phyloP scores from a whole-genome alignment of 257 asterid genomes.

The Primulina huaijiensis region DNA sequence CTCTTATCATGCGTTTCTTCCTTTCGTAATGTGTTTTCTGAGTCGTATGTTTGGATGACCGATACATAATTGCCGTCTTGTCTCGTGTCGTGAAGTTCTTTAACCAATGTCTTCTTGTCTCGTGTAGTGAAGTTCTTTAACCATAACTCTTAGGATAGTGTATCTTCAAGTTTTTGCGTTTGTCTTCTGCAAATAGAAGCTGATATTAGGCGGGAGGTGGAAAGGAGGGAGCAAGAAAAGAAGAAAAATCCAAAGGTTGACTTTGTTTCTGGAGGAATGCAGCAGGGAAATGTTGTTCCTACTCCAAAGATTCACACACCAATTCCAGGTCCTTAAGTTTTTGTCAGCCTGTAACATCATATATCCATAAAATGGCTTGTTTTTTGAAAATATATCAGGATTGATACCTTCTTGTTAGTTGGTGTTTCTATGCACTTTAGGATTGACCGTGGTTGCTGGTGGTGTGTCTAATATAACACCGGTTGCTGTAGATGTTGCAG shows the following conservation, averaged over 20 bases:
- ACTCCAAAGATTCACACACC: slow-evolving; percentile 61
- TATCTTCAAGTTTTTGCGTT: slow-evolving; percentile 8
- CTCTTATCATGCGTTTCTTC: background rate
- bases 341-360: slow-evolving; percentile 8
- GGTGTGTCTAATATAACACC: slow-evolving; percentile 35
- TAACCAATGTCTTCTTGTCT: slow-evolving; percentile 6
- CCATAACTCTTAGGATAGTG: background rate
- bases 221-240: slow-evolving; percentile 90
- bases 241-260: slow-evolving; percentile 77
- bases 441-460: slow-evolving; percentile 32
- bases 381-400: slow-evolving; percentile 5
- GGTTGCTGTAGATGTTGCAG: slow-evolving; percentile 39
- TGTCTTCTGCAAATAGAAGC: slow-evolving; percentile 51
- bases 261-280: slow-evolving; percentile 76
- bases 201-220: slow-evolving; percentile 79
- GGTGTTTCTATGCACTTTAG: slow-evolving; percentile 25
- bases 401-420: background rate
- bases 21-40: background rate
- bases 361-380: slow-evolving; percentile 1
- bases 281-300: slow-evolving; percentile 58
- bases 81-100: slow-evolving; percentile 5
- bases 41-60: background rate
- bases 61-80: background rate
- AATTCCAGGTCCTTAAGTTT: slow-evolving; percentile 51
- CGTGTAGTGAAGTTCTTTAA: background rate